A percentile compares a stretch with the other conserved stretches of the same genome.
These are phyloP conservation scores for Primulina eburnea DNA, from an alignment of 257 asterid genomes.

Conservation along the genomic window DNA sequence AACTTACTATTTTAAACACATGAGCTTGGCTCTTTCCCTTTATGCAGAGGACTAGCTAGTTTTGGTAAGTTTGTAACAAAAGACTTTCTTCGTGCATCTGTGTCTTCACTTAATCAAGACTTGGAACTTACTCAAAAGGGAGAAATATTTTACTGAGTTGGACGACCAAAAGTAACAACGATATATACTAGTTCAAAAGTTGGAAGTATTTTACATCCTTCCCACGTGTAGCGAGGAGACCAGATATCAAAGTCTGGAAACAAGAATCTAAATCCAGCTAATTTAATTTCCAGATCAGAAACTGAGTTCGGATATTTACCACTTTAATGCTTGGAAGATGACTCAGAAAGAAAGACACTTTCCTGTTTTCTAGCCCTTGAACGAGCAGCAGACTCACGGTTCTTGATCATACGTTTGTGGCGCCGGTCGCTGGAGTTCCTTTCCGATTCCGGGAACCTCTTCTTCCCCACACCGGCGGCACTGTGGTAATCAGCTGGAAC, in stretches of 20 bases:
- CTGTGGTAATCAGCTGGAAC: neutral
- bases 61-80: too few species aligned
- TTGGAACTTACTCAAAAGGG: neutral
- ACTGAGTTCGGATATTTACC: too few species aligned
- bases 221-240: neutral
- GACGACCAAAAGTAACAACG: neutral
- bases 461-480: neutral
- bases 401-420: slow-evolving; percentile 12
- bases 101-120: too few species aligned
- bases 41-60: too few species aligned
- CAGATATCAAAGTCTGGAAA: neutral
- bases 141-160: neutral
- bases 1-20: too few species aligned
- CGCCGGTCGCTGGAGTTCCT: neutral
- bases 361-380: slow-evolving; percentile 13
- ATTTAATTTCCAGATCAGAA: too few species aligned
- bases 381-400: slow-evolving; percentile 5
- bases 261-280: too few species aligned
- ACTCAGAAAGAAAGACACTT: neutral
- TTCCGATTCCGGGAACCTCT: neutral
- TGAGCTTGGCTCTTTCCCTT: neutral
- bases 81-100: too few species aligned
- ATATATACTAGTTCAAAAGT: neutral
- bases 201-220: neutral
- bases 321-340: too few species aligned